phyloP scores from a whole-genome alignment of 306 rosid species.

The Calophaca sinica region DNA sequence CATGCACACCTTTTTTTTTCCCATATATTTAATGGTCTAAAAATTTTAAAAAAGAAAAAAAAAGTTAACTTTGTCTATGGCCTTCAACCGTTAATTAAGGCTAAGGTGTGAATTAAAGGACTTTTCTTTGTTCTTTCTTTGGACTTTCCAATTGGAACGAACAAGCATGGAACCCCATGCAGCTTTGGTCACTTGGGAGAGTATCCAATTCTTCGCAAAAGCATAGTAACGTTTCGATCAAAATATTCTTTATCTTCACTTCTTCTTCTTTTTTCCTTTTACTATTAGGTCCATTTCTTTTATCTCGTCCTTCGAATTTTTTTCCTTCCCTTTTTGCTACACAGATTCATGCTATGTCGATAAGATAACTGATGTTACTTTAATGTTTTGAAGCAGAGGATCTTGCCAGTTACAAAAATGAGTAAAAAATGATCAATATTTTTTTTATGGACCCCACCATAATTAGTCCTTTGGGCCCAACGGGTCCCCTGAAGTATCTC shows the following conservation, averaged over 20 bases:
- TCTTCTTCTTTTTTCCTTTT: slow-evolving; percentile 9
- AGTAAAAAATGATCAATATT: no score
- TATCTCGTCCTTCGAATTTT: background rate
- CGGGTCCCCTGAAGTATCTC: no score
- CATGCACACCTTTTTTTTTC: slow-evolving; percentile 41
- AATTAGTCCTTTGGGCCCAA: no score
- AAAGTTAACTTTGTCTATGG: slow-evolving; percentile 38
- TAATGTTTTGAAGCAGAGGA: slow-evolving; percentile 1
- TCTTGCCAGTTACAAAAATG: background rate
- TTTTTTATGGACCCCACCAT: no score
- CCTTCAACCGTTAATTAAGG: slow-evolving; percentile 46
- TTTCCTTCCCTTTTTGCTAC: slow-evolving; percentile 7
- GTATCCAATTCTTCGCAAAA: slow-evolving; percentile 73
- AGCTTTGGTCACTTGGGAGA: slow-evolving; percentile 45
- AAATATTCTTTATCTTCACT: slow-evolving; percentile 53
- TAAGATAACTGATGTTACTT: slow-evolving; percentile 4
- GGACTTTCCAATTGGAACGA: slow-evolving; percentile 35
- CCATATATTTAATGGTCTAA: slow-evolving; percentile 17
- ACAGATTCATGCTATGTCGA: slow-evolving; percentile 19
- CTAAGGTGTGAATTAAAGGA: slow-evolving; percentile 48
- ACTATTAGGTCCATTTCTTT: slow-evolving; percentile 9
- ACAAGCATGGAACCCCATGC: slow-evolving; percentile 41
- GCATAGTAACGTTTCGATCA: slow-evolving; percentile 51
- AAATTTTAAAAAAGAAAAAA: slow-evolving; percentile 8
- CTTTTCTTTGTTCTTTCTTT: slow-evolving; percentile 29